Evolutionary conservation across 2,329 filamentous ascomycete genomes (phyloP), one percentile per base, ranked within the genome.

Genomic region (Monosporascus sp.): DNA sequence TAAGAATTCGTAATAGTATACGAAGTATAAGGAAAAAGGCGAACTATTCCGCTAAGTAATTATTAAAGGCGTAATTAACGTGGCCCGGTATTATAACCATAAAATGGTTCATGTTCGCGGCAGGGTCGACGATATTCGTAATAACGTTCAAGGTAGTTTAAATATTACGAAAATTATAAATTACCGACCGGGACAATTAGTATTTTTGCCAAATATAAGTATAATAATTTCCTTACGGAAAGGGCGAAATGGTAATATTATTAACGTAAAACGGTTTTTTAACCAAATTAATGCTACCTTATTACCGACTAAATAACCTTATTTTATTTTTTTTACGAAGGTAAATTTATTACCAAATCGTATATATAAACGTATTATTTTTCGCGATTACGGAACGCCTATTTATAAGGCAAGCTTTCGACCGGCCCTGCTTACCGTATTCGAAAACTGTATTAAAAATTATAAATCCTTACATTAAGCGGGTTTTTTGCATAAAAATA

Each of bases 1-100:
- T 51, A 79, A 78, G 55, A 70, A 75, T 54, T 75, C 68, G 3
- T 77, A 68, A 72, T 70, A 78, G 50, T 72, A 69, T 51, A 56
- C 57, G 5, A 68, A 76, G 50, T 69, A 68, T 8, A 64, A 69
- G 2, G 70, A 77, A 47, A 72, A 78, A 58, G 72, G 73, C 41
- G 56, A 70, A 15, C 52, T 77, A 37, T 53, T 78, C 6, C 48
- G 49, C 8, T 63, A 73, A 52, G 71, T 66, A 37, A 73, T 66
- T 9, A 43, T 60, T 4, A 68, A 68, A 58, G 62, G 56, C 0
- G 69, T 74, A 5, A 51, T 67, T 1, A 72, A 76, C 47, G 62
- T 77, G 18, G 68, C 71, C 37, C 63, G 69, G 52, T 70, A 77
- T 53, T 76, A 74, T 63, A 55, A 74, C 57, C 66, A 75, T 56